Percentiles rank a stretch among this genome's conserved stretches.
Conservation (phyloP, 2,329 filamentous ascomycete species). For the Pochonia chlamydosporia region DNA sequence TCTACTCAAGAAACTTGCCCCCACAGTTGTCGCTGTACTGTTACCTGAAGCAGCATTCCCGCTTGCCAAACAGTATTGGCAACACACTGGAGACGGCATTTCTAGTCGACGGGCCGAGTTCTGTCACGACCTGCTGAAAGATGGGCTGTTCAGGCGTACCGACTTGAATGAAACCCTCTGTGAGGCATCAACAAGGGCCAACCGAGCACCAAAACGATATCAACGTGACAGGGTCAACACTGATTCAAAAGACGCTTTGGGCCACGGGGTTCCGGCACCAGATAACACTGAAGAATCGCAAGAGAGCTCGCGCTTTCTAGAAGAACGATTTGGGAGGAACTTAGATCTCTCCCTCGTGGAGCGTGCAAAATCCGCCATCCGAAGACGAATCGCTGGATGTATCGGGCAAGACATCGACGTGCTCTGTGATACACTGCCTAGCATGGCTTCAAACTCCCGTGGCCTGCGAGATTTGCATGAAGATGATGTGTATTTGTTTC, state of each 20-base stretch:
- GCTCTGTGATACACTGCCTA: slow-evolving; percentile 16
- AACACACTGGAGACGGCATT: slow-evolving; percentile 88
- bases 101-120: slow-evolving; percentile 91
- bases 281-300: slow-evolving; percentile 33
- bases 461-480: slow-evolving; percentile 65
- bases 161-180: slow-evolving; percentile 19
- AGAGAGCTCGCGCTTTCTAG: slow-evolving; percentile 77
- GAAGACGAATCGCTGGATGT: slow-evolving; percentile 81
- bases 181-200: slow-evolving; percentile 28
- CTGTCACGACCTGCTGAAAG: slow-evolving; percentile 67
- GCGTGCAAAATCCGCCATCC: slow-evolving; percentile 80
- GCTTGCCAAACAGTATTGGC: slow-evolving; percentile 92
- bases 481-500: slow-evolving; percentile 83
- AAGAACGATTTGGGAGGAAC: slow-evolving; percentile 91
- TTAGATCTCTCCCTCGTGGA: slow-evolving; percentile 72
- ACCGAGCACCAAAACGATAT: slow-evolving; percentile 76
- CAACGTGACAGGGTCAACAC: slow-evolving; percentile 40
- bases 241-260: neutral
- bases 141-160: slow-evolving; percentile 50
- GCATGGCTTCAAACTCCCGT: slow-evolving; percentile 37
- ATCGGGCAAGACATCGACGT: slow-evolving; percentile 64
- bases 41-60: slow-evolving; percentile 62
- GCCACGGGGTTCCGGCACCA: neutral
- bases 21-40: slow-evolving; percentile 64
- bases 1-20: slow-evolving; percentile 48